These are phyloP conservation scores for Colletotrichum spinosum DNA, from an alignment of 2,329 filamentous ascomycete genomes.

Conservation along the genomic window DNA sequence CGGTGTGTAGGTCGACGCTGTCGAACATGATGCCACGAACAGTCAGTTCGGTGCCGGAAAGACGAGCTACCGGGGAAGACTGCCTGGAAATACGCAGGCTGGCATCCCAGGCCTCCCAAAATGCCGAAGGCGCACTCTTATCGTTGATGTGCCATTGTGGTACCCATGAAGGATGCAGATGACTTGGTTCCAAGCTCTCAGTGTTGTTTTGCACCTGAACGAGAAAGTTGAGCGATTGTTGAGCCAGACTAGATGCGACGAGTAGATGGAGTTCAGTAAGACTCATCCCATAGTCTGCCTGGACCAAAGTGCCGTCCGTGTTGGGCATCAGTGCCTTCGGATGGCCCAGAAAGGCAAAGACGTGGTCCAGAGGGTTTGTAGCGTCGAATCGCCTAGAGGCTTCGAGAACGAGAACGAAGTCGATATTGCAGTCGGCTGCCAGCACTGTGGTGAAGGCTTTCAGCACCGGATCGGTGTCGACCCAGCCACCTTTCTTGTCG, in stretches of 20 bases:
- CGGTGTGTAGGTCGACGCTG: neutral
- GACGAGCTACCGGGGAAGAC: neutral
- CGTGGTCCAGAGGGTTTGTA: conserved; percentile 5
- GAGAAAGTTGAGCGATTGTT: conserved; percentile 9
- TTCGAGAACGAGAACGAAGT: conserved; percentile 8
- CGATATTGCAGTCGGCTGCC: neutral
- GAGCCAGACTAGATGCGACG: neutral
- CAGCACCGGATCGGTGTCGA: neutral
- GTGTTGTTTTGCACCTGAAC: neutral
- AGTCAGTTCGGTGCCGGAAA: neutral
- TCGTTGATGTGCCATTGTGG: conserved; percentile 6
- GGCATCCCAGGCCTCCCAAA: conserved; percentile 14
- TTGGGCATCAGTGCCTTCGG: neutral
- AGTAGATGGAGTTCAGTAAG: neutral
- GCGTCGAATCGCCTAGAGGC: conserved; percentile 3
- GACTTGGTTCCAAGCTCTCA: neutral
- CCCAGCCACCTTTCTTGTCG: conserved; percentile 2
- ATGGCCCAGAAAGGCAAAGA: conserved; percentile 11
- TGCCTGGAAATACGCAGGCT: conserved; percentile 1
- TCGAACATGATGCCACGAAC: neutral
- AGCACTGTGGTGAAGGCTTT: neutral
- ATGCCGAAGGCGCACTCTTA: neutral
- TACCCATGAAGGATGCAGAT: neutral
- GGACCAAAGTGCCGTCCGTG: neutral
- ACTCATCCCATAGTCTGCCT: conserved; percentile 3